phyloP scores from a whole-genome alignment of 805 yeast species.

The Starmerella floricola region DNA sequence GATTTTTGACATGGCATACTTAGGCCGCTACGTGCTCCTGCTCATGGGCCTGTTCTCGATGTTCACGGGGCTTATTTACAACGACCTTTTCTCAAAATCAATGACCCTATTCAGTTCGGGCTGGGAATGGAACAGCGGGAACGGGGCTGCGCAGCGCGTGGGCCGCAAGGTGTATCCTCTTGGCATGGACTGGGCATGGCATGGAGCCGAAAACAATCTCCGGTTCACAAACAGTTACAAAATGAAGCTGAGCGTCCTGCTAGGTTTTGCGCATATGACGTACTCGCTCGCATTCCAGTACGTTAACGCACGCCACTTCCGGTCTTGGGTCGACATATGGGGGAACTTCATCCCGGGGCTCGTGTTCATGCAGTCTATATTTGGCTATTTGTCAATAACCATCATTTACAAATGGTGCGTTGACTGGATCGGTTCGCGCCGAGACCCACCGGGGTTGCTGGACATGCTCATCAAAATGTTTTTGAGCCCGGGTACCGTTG shows the following conservation, averaged over 20 bases:
- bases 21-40: constrained; percentile 81
- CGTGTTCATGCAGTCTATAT: constrained; percentile 89
- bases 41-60: constrained; percentile 94
- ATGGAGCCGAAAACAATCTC: constrained; percentile 84
- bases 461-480: constrained; percentile 96
- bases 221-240: constrained; percentile 89
- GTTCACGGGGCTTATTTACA: constrained; percentile 87
- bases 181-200: constrained; percentile 95
- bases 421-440: constrained; percentile 70
- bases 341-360: constrained; percentile 93
- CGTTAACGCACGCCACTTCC: constrained; percentile 60
- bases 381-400: constrained; percentile 77
- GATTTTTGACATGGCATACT: constrained; percentile 88
- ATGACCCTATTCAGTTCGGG: constrained; percentile 80
- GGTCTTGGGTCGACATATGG: constrained; percentile 64
- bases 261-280: constrained; percentile 93
- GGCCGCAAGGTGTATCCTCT: constrained; percentile 53
- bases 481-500: constrained; percentile 78
- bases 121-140: constrained; percentile 69
- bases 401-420: constrained; percentile 89
- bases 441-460: constrained; percentile 83
- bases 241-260: constrained; percentile 87
- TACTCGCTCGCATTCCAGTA: constrained; percentile 75
- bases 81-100: constrained; percentile 84
- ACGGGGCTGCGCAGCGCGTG: constrained; percentile 10